These are phyloP conservation scores for Tetrahymena borealis DNA, from an alignment of 73 alveolate genomes.

Conservation along the genomic window DNA sequence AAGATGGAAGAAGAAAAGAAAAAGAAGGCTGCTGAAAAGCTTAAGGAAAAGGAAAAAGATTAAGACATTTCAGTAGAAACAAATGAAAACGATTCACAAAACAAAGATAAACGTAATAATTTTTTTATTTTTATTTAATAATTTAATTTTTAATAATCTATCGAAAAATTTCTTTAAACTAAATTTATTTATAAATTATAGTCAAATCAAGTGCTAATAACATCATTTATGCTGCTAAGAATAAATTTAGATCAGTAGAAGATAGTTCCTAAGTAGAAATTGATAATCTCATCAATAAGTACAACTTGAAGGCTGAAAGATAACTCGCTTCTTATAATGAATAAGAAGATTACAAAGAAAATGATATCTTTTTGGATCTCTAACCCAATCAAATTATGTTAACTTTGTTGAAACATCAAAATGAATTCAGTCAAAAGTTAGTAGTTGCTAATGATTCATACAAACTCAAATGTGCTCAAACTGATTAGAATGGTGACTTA, in stretches of 20 bases:
- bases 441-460: neutral
- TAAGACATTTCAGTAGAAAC: neutral
- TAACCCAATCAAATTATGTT: neutral
- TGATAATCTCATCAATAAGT: neutral
- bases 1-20: neutral
- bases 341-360: neutral
- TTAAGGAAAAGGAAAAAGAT: neutral
- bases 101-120: neutral
- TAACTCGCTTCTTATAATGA: neutral
- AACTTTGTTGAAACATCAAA: neutral
- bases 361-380: neutral
- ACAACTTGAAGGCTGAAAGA: neutral
- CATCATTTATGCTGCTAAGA: neutral
- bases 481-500: neutral
- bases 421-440: neutral
- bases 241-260: neutral
- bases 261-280: neutral
- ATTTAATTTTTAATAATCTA: neutral
- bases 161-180: neutral
- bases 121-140: neutral
- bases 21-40: neutral
- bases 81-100: neutral
- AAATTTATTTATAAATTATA: neutral
- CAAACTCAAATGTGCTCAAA: neutral
- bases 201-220: neutral